phyloP scores from a whole-genome alignment of 768 basidiomycete species.

The Mrakia blollopis region DNA sequence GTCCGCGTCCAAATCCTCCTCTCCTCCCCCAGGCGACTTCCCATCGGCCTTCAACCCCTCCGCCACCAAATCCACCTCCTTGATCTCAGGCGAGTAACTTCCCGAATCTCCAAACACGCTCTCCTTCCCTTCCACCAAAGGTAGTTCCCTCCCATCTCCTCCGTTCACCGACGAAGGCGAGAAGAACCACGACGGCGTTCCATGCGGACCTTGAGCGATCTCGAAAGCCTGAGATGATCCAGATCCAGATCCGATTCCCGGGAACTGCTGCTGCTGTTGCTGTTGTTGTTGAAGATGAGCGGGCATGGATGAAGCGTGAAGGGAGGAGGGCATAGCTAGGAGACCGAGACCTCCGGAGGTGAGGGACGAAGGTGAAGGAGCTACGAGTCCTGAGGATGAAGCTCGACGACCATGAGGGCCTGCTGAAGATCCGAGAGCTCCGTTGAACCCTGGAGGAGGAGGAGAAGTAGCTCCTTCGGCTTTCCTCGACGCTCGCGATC shows the following conservation, averaged over 20 bases:
- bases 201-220: not conserved
- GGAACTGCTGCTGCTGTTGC: no score
- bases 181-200: conserved; percentile 12
- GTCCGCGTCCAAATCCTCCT: conserved; percentile 9
- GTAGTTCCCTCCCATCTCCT: conserved; percentile 17
- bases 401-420: not conserved
- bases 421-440: not conserved
- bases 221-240: not conserved
- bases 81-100: not conserved
- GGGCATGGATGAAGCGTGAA: not conserved
- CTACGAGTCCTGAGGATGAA: not conserved
- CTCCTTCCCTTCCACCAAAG: conserved; percentile 8
- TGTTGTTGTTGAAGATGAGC: conserved; percentile 8
- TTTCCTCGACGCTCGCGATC: conserved; percentile 1
- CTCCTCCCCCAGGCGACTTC: not conserved
- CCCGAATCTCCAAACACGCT: not conserved
- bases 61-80: not conserved
- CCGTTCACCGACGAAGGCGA: conserved; percentile 11
- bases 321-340: conserved; percentile 7
- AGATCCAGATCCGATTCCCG: not conserved
- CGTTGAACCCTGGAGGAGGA: conserved; percentile 2
- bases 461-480: not conserved
- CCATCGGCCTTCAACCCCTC: conserved; percentile 3
- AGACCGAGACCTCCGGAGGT: conserved; percentile 19
- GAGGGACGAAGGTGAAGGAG: conserved; percentile 10